phyloP scores from a whole-genome alignment of 1,284 basidiomycete genomes.

The Moesziomyces sp. region DNA sequence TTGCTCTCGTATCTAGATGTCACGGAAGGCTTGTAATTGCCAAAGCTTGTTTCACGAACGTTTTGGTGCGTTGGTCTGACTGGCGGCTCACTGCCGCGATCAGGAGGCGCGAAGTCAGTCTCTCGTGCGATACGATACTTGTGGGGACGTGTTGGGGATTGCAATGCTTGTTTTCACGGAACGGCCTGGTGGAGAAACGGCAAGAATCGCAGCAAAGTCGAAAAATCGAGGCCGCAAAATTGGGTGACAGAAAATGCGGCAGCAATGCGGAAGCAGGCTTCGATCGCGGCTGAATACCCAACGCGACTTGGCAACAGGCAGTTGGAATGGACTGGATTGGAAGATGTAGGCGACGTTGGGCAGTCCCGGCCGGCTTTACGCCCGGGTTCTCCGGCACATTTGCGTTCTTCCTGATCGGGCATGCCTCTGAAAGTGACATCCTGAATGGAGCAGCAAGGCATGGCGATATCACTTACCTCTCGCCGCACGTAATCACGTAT shows the following conservation, averaged over 20 bases:
- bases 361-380: slow-evolving; percentile 12
- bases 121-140: background rate
- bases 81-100: background rate
- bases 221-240: background rate
- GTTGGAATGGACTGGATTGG: slow-evolving; percentile 9
- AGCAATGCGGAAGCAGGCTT: background rate
- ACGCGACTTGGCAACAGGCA: background rate
- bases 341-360: background rate
- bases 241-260: background rate
- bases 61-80: background rate
- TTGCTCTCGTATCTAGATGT: background rate
- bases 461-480: no score
- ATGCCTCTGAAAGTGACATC: background rate
- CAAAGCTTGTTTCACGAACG: background rate
- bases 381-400: background rate
- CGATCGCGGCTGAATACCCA: background rate
- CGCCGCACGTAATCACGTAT: no score
- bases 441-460: no score
- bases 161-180: no score
- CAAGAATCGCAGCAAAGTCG: no score
- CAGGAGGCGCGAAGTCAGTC: background rate
- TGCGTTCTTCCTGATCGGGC: background rate
- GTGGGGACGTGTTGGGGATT: no score
- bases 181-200: no score
- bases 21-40: background rate